Evolutionary conservation across 306 rosid genomes (phyloP), one percentile per base, ranked within the genome.

Genomic region (Ochetophila trinervis): DNA sequence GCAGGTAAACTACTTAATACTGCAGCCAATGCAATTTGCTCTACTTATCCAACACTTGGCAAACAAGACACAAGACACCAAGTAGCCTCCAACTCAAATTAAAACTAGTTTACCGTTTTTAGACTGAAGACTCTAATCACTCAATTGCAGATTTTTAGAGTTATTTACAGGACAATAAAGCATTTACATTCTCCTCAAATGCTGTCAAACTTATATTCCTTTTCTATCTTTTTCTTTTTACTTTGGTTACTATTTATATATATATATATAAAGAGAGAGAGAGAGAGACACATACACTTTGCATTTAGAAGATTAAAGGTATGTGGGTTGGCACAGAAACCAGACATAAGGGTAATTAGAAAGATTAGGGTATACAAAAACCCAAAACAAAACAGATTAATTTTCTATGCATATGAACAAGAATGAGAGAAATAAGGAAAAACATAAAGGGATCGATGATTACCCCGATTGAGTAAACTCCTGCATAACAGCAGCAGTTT

Each of bases 391-490:
- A 47, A 11, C 0, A 47, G 17, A 13, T 11, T 4, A 47, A 47
- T 13, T 8, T 17, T 14, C 13, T 47, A 13, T 17, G 51, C 15
- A 47, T 10, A 27, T 27, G 2, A 27, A 4, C 51, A 47, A 8
- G 15, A 47, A 12, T 8, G 15, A 47, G 14, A 11, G 15, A 47
- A 47, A 47, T 4, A 49, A 21, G 37, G 24, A 20, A 47, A 12
- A 48, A 63, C 16, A 2, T 12, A 63, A 42, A 27, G 4, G 32
- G 32, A 27, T 27, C 2, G 32, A 27, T 27, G 32, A 27, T 72
- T 84, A 89, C 90, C 93, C 96, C 16, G 88, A 86, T 69, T 89
- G 96, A 76, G 96, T 86, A 73, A 88, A 88, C 65, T 88, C 96
- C 84, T 88, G 88, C 92, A 88, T 88, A 58, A 84, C 90, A 40